These are phyloP conservation scores for Sanghuangporus weigelae DNA, from an alignment of 1,284 basidiomycete genomes.

Conservation along the genomic window DNA sequence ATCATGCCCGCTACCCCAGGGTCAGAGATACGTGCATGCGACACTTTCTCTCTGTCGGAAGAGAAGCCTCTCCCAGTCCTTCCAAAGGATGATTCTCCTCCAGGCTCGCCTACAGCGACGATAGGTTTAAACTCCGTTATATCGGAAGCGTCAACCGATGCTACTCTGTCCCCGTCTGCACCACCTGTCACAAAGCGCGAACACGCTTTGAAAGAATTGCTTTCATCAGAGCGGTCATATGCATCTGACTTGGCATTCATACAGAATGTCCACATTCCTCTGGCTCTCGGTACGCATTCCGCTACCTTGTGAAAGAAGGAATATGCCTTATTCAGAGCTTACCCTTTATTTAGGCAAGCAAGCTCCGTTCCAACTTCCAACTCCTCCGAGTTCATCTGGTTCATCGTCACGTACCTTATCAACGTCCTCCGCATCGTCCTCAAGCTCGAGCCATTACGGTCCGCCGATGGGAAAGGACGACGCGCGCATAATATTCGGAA, in stretches of 20 bases:
- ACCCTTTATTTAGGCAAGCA: slow-evolving; percentile 36
- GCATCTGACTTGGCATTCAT: slow-evolving; percentile 85
- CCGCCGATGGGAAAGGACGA: slow-evolving; percentile 72
- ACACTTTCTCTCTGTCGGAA: slow-evolving; percentile 5
- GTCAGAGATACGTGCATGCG: background rate
- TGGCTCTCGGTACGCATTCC: slow-evolving; percentile 55
- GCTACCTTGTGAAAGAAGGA: background rate
- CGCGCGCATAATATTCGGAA: slow-evolving; percentile 72
- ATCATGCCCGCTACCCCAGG: slow-evolving; percentile 4
- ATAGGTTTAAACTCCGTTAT: background rate
- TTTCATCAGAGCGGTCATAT: slow-evolving; percentile 82
- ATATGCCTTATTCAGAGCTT: background rate
- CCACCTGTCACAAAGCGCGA: slow-evolving; percentile 62
- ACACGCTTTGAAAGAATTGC: slow-evolving; percentile 80
- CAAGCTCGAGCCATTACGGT: slow-evolving; percentile 28
- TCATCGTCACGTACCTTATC: slow-evolving; percentile 47
- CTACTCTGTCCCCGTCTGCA: slow-evolving; percentile 19
- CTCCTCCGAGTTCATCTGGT: slow-evolving; percentile 30
- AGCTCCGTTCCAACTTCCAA: slow-evolving; percentile 32
- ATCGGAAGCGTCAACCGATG: slow-evolving; percentile 12
- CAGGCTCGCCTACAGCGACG: slow-evolving; percentile 10
- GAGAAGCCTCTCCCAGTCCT: slow-evolving; percentile 17
- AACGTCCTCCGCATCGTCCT: slow-evolving; percentile 49
- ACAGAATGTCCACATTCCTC: slow-evolving; percentile 77
- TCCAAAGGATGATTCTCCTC: slow-evolving; percentile 5